Percentiles rank a stretch among this genome's conserved stretches.
Conservation (phyloP, 129 eudicot species). For the Lactuca sativa region DNA sequence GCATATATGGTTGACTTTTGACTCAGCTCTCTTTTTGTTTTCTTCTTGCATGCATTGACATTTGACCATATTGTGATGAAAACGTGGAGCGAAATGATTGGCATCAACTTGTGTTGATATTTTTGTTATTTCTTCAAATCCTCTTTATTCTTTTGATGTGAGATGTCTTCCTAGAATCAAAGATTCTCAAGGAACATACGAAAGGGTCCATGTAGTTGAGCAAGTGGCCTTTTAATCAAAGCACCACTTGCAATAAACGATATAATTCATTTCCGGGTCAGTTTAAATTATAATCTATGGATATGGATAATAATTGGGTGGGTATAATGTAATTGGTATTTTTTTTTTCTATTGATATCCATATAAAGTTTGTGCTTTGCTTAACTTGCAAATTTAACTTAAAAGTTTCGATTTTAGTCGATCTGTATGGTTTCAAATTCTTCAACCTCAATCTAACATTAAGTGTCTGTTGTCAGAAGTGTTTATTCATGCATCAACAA, state of each 20-base stretch:
- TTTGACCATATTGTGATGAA: constrained; percentile 20
- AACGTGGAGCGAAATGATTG: constrained; percentile 30
- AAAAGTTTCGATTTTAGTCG: too few relatives aligned
- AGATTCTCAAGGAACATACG: neutral
- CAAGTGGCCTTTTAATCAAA: neutral
- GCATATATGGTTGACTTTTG: constrained; percentile 18
- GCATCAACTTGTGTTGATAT: constrained; percentile 22
- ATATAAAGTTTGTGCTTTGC: too few relatives aligned
- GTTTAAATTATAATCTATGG: too few relatives aligned
- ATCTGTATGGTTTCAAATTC: too few relatives aligned
- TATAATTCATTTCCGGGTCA: neutral
- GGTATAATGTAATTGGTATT: too few relatives aligned
- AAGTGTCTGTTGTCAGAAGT: too few relatives aligned
- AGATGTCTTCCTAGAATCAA: neutral
- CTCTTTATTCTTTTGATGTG: neutral
- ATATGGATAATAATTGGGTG: too few relatives aligned
- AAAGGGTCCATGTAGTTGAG: neutral
- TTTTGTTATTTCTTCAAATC: constrained; percentile 13
- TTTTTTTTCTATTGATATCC: too few relatives aligned
- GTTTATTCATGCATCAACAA: too few relatives aligned
- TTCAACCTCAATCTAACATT: too few relatives aligned
- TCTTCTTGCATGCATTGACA: constrained; percentile 1
- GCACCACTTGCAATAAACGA: constrained; percentile 4
- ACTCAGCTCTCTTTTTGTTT: constrained; percentile 8
- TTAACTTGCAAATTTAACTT: too few relatives aligned